A percentile compares a stretch with the other conserved stretches of the same genome.
Conservation (phyloP, 2,329 filamentous ascomycete species). For the Cordyceps militaris region DNA sequence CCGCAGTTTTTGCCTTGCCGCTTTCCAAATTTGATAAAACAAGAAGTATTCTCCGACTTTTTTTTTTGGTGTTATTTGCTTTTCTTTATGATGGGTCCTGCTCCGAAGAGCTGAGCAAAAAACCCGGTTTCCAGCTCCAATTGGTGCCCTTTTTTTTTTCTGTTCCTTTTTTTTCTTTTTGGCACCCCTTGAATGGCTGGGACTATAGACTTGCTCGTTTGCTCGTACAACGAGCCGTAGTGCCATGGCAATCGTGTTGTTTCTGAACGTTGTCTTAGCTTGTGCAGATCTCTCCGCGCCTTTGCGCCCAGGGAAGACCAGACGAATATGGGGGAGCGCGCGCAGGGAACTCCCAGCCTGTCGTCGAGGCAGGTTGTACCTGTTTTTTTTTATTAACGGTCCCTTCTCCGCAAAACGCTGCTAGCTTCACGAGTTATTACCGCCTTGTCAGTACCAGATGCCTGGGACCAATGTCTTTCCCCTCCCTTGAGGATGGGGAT, state of each 20-base stretch:
- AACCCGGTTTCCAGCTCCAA: not conserved
- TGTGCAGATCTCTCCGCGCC: not conserved
- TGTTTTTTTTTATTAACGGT: not conserved
- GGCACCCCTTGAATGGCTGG: not conserved
- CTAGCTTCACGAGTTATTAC: not conserved
- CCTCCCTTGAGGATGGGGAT: not conserved
- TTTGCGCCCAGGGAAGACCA: not conserved
- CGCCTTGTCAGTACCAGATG: not conserved
- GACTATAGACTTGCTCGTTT: not conserved
- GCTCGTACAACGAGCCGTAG: too few relatives aligned
- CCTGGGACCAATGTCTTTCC: not conserved
- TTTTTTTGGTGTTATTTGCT: not conserved
- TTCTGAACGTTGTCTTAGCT: too few relatives aligned
- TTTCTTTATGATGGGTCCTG: too few relatives aligned
- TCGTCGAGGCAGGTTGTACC: not conserved
- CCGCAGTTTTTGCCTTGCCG: too few relatives aligned
- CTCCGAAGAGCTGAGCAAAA: too few relatives aligned
- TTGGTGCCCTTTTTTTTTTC: not conserved
- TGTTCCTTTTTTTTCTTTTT: not conserved
- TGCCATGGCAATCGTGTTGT: too few relatives aligned
- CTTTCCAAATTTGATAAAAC: too few relatives aligned
- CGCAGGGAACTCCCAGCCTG: not conserved
- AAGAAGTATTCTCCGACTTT: too few relatives aligned
- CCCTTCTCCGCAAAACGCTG: not conserved
- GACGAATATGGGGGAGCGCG: not conserved